Evolutionary conservation across 805 yeast species (phyloP).

Genomic region (Trichomonascus vanleenenianus): DNA sequence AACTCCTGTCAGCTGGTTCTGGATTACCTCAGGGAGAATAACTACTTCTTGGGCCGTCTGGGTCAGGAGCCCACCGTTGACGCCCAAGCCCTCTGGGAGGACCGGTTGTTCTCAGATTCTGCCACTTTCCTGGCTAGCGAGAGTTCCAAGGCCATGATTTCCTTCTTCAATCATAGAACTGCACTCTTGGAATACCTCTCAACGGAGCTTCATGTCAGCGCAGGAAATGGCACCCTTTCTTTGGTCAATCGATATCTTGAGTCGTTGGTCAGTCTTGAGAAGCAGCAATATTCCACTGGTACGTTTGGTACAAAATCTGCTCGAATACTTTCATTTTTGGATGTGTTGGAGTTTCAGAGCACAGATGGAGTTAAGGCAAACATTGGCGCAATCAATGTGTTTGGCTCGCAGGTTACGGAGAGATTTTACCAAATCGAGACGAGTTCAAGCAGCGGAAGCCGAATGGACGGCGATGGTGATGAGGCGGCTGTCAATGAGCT

Average conservation of each 20-base stretch:
- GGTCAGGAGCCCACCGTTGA: slow-evolving; percentile 48
- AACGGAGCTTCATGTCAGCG: slow-evolving; percentile 59
- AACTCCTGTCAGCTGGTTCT: slow-evolving; percentile 46
- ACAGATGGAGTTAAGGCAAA: background rate
- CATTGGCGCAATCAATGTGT: slow-evolving; percentile 1
- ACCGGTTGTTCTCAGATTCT: slow-evolving; percentile 31
- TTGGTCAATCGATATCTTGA: slow-evolving; percentile 46
- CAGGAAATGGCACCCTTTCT: slow-evolving; percentile 39
- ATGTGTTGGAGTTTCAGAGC: slow-evolving; percentile 50
- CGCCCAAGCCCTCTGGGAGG: slow-evolving; percentile 48
- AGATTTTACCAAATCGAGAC: slow-evolving; percentile 15
- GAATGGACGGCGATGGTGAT: slow-evolving; percentile 6
- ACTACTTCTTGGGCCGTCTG: slow-evolving; percentile 46
- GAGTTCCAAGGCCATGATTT: slow-evolving; percentile 37
- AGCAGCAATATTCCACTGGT: slow-evolving; percentile 32
- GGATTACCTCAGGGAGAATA: slow-evolving; percentile 42
- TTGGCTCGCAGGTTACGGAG: slow-evolving; percentile 9
- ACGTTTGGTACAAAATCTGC: slow-evolving; percentile 35
- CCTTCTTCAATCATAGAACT: slow-evolving; percentile 56
- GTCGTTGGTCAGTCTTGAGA: slow-evolving; percentile 38
- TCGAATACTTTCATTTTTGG: slow-evolving; percentile 60
- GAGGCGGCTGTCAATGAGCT: slow-evolving; percentile 12
- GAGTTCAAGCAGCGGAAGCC: background rate
- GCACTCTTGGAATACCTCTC: slow-evolving; percentile 57
- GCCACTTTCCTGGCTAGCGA: slow-evolving; percentile 32